Conservation (phyloP, 129 eudicot genomes). For the Kitagawia praeruptora region DNA sequence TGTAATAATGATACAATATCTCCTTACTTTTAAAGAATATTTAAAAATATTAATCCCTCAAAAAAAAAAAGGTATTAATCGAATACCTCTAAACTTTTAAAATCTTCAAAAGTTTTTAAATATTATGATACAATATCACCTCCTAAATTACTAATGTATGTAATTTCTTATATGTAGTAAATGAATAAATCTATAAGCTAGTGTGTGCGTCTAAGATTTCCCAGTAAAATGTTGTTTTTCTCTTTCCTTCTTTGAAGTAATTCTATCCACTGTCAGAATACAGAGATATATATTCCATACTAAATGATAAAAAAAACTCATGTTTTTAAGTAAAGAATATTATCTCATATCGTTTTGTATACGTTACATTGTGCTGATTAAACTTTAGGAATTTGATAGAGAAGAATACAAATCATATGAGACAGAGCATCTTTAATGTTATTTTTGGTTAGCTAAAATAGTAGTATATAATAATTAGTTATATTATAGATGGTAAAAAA, state of each 20-base stretch:
- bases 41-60: too few species aligned
- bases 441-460: too few species aligned
- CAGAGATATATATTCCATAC: background rate
- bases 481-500: too few species aligned
- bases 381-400: background rate
- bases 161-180: background rate
- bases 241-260: background rate
- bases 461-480: too few species aligned
- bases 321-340: background rate
- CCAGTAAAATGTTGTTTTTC: background rate
- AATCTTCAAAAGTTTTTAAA: too few species aligned
- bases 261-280: background rate
- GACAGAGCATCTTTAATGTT: too few species aligned
- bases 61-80: too few species aligned
- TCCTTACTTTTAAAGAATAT: too few species aligned
- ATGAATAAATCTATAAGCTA: background rate
- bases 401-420: background rate
- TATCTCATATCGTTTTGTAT: background rate
- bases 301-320: background rate
- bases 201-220: background rate
- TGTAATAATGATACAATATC: too few species aligned
- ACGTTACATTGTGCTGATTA: background rate
- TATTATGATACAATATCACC: too few species aligned
- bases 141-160: background rate
- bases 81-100: too few species aligned